phyloP scores from a whole-genome alignment of 257 asterid species.

The Rehmannia glutinosa region DNA sequence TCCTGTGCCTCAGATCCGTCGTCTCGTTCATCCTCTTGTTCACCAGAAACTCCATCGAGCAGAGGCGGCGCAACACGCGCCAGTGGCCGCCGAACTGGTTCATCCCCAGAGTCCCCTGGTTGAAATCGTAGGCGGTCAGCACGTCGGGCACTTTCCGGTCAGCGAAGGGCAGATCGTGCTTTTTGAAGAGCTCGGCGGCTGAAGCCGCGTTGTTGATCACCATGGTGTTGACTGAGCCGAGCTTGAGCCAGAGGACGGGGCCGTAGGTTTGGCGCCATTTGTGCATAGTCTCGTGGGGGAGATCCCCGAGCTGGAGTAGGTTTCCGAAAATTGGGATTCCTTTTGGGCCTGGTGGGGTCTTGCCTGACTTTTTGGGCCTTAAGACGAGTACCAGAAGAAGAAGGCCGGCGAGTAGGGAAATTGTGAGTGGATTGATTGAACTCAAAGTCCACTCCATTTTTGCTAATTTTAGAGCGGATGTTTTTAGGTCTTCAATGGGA shows the following conservation, averaged over 20 bases:
- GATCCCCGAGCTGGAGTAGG: constrained; percentile 43
- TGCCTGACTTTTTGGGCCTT: constrained; percentile 12
- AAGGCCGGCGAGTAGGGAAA: constrained; percentile 28
- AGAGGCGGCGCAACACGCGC: constrained; percentile 49
- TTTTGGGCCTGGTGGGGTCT: constrained; percentile 47
- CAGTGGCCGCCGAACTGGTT: constrained; percentile 54
- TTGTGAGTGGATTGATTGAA: constrained; percentile 29
- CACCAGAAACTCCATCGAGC: constrained; percentile 47
- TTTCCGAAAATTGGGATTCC: constrained; percentile 52
- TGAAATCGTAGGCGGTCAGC: constrained; percentile 36
- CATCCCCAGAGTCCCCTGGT: constrained; percentile 42
- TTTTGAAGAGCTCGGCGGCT: constrained; percentile 55
- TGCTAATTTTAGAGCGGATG: not conserved
- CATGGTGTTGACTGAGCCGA: constrained; percentile 51
- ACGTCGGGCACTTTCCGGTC: constrained; percentile 39
- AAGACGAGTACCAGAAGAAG: constrained; percentile 18
- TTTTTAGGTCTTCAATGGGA: not conserved
- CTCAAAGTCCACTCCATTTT: constrained; percentile 30
- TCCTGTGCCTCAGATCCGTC: constrained; percentile 28
- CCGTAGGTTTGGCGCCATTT: constrained; percentile 31
- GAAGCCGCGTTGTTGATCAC: constrained; percentile 34
- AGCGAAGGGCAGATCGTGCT: constrained; percentile 50
- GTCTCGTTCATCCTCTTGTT: constrained; percentile 50
- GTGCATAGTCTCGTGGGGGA: constrained; percentile 45
- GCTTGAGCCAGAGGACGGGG: constrained; percentile 40